phyloP scores from a whole-genome alignment of 2,329 filamentous ascomycete species.

The Ophiostoma sp. region DNA sequence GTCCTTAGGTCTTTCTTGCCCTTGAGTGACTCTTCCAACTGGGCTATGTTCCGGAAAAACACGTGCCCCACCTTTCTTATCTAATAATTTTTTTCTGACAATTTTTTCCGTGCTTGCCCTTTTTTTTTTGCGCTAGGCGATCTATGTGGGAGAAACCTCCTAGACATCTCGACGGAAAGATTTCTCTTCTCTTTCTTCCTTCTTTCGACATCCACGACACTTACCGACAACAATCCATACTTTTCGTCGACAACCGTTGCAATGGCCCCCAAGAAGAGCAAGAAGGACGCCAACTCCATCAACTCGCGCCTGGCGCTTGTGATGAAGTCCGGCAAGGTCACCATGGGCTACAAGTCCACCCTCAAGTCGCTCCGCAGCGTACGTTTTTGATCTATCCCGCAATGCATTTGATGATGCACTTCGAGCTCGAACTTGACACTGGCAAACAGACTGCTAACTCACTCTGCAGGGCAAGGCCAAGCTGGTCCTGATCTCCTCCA shows the following conservation, averaged over 20 bases:
- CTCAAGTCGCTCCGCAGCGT: slow-evolving; percentile 33
- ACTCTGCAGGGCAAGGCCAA: slow-evolving; percentile 78
- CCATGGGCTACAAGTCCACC: slow-evolving; percentile 82
- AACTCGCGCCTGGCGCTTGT: slow-evolving; percentile 63
- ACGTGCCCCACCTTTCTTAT: slow-evolving; percentile 9
- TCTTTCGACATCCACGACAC: slow-evolving; percentile 22
- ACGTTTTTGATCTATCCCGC: slow-evolving; percentile 5
- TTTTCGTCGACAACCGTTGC: slow-evolving; percentile 47
- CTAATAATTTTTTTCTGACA: slow-evolving; percentile 4
- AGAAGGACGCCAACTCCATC: slow-evolving; percentile 47
- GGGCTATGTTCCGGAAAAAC: slow-evolving; percentile 27
- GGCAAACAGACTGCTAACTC: slow-evolving; percentile 6
- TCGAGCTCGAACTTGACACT: not conserved
- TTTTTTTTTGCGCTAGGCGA: not conserved
- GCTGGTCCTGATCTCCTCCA: slow-evolving; percentile 87
- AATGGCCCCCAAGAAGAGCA: slow-evolving; percentile 72
- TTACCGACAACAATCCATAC: slow-evolving; percentile 26
- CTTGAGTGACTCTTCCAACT: slow-evolving; percentile 17
- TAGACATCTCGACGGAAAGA: not conserved
- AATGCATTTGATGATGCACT: not conserved
- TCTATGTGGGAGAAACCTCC: not conserved
- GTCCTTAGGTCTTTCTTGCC: slow-evolving; percentile 41
- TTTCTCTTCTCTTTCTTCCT: not conserved
- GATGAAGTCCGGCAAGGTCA: slow-evolving; percentile 74
- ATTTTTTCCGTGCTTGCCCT: slow-evolving; percentile 17